These are phyloP conservation scores for Malus hybrid DNA, from an alignment of 331 rosid genomes.

Conservation along the genomic window DNA sequence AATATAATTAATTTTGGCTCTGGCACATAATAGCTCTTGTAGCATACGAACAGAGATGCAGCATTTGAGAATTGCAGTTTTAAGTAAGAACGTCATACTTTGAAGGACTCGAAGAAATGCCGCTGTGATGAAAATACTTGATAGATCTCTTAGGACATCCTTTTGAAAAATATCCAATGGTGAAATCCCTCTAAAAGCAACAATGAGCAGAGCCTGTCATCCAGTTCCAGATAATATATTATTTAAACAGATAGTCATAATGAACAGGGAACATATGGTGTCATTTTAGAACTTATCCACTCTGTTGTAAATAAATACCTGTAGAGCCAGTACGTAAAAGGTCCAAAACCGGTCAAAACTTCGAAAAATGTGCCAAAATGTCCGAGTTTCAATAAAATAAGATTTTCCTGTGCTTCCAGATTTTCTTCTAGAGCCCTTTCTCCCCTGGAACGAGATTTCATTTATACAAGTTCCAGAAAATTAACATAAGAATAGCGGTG, in stretches of 20 bases:
- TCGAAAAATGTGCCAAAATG: conserved; percentile 89
- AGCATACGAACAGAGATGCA: neutral
- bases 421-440: conserved; percentile 42
- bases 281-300: conserved; percentile 5
- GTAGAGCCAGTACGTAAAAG: conserved; percentile 74
- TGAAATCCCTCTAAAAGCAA: conserved; percentile 60
- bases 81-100: conserved; percentile 44
- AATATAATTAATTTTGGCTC: neutral
- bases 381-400: conserved; percentile 71
- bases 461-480: conserved; percentile 8
- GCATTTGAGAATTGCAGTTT: neutral
- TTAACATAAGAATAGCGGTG: neutral
- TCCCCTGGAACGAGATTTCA: conserved; percentile 46
- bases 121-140: conserved; percentile 95
- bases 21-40: neutral
- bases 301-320: conserved; percentile 49
- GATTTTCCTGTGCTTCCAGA: conserved; percentile 74
- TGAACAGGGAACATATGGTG: neutral
- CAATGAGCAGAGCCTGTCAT: conserved; percentile 59
- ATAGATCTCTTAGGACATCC: conserved; percentile 51
- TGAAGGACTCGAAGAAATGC: conserved; percentile 87
- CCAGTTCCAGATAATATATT: conserved; percentile 4
- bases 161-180: conserved; percentile 41
- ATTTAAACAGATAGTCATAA: conserved; percentile 12
- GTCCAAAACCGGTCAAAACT: conserved; percentile 97